phyloP scores from a whole-genome alignment of 2,329 filamentous ascomycete species.

The Aspergillus floridensis region DNA sequence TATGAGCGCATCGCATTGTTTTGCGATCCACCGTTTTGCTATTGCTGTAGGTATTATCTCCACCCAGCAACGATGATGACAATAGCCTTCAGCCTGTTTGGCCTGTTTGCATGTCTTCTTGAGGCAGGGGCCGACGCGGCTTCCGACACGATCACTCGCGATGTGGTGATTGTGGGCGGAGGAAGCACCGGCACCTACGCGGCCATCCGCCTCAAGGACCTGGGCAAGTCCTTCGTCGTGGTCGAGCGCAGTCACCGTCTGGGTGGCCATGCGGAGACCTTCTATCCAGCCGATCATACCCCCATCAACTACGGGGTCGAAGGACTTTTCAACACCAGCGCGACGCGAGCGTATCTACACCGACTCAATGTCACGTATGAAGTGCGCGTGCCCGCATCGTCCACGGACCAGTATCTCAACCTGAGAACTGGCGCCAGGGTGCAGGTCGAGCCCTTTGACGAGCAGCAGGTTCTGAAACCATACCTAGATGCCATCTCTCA shows the following conservation, averaged over 20 bases:
- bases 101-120: neutral
- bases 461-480: slow-evolving; percentile 18
- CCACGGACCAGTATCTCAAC: slow-evolving; percentile 21
- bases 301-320: slow-evolving; percentile 22
- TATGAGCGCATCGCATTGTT: too few relatives aligned
- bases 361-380: slow-evolving; percentile 18
- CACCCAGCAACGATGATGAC: too few relatives aligned
- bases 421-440: slow-evolving; percentile 11
- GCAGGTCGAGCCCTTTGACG: slow-evolving; percentile 1
- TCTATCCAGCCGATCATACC: slow-evolving; percentile 9
- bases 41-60: too few relatives aligned
- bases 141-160: neutral
- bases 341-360: slow-evolving; percentile 19
- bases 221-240: slow-evolving; percentile 20
- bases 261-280: slow-evolving; percentile 3
- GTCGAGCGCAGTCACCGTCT: slow-evolving; percentile 22
- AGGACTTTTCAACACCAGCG: slow-evolving; percentile 18
- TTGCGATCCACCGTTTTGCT: too few relatives aligned
- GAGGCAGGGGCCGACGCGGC: neutral
- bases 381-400: neutral
- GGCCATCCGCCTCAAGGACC: slow-evolving; percentile 24
- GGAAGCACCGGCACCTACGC: slow-evolving; percentile 26
- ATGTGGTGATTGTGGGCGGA: slow-evolving; percentile 25
- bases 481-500: slow-evolving; percentile 19
- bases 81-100: neutral